Evolutionary conservation across 2,329 filamentous ascomycete species (phyloP), one percentile per base, ranked within the genome.

Genomic region (Fusarium sp.): DNA sequence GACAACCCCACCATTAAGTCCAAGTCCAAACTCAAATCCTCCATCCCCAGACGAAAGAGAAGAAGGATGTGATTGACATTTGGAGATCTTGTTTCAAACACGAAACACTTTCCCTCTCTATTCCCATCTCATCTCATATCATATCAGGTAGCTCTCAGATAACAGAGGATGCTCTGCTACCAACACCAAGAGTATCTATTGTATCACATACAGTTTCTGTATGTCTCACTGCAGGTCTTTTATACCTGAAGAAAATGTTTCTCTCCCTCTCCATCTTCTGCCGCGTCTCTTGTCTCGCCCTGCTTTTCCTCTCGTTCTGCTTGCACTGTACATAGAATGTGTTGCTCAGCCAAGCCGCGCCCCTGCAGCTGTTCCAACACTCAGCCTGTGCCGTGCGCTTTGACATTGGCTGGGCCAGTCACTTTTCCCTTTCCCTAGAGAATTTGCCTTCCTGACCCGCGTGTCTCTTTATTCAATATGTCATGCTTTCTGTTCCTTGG

Each of bases 371-470:
- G 20, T 47, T 47, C 53, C 53, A 51, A 48, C 66, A 64, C 30
- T 49, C 63, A 70, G 49, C 45, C 61, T 61, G 61, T 70, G 48
- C 62, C 67, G 67, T 70, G 53, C 53, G 67, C 67, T 70, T 67
- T 70, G 67, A 65, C 62, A 42, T 59, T 53, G 53, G 54, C 22
- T 47, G 52, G 53, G 13, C n/a, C 20, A 52, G 24, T 24, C 34
- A 11, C 18, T 52, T 41, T 49, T 56, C 13, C 14, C 42, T 40
- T 49, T 56, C 13, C 14, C 42, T 40, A 52, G 25, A 34, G 29
- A 22, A 14, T 11, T 7, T 24, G 45, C n/a, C n/a, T 18, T 27
- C 32, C 9, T 56, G 60, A 69, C 49, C 51, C 49, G 18, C 18
- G 13, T 13, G 12, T 10, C 24, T 52, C 22, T 52, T 34, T 49